Evolutionary conservation across 306 rosid species (phyloP).

Genomic region (Lathyrus tuberosus): DNA sequence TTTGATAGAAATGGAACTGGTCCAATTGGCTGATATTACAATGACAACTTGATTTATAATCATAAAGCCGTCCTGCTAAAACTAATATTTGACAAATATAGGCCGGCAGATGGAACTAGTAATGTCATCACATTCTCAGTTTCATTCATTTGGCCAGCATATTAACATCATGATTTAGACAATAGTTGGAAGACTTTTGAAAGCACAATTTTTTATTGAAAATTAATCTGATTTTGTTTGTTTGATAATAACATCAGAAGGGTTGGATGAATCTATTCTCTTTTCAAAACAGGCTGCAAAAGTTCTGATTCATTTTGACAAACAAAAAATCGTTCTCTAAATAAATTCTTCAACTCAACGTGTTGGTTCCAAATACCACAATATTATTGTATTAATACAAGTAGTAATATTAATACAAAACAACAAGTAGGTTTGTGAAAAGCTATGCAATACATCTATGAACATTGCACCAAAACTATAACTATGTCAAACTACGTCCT

Average conservation of each 20-base stretch:
- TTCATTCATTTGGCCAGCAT: constrained; percentile 41
- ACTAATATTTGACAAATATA: constrained; percentile 38
- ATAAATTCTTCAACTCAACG: background rate
- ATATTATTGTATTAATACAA: background rate
- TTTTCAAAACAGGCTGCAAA: background rate
- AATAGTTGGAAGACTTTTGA: constrained; percentile 7
- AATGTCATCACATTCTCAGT: constrained; percentile 45
- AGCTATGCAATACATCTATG: constrained; percentile 10
- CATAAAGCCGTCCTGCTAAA: background rate
- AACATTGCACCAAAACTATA: constrained; percentile 34
- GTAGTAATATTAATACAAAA: background rate
- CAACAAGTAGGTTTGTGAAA: background rate
- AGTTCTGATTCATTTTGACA: background rate
- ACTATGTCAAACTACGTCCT: background rate
- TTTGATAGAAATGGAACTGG: constrained; percentile 44
- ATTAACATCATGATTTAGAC: constrained; percentile 10
- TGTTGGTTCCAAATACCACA: constrained; percentile 1
- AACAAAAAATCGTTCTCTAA: background rate
- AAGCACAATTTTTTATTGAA: background rate
- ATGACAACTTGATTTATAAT: constrained; percentile 34
- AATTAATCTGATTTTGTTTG: background rate
- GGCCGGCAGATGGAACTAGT: constrained; percentile 55
- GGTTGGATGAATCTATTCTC: background rate
- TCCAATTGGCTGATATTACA: constrained; percentile 55
- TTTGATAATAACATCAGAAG: constrained; percentile 6